A percentile compares a stretch with the other conserved stretches of the same genome.
phyloP scores from a whole-genome alignment of 73 alveolate species.

The Durusdinium trenchii region DNA sequence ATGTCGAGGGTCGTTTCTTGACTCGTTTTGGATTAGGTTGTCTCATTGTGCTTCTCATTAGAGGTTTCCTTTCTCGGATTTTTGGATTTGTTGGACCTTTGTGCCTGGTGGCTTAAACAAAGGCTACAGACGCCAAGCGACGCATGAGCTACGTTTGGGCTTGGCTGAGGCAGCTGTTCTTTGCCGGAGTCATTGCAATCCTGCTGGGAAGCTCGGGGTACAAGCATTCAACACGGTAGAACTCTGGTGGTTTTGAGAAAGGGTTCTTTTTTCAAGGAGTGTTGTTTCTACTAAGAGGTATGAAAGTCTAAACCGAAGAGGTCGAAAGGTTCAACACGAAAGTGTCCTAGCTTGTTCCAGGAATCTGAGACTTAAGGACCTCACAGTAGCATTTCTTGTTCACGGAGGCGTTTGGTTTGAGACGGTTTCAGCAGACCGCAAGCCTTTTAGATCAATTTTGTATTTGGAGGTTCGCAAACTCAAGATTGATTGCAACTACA shows the following conservation, averaged over 20 bases:
- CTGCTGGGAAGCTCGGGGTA: constrained; percentile 97
- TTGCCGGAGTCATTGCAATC: constrained; percentile 99
- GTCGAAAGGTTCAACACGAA: neutral
- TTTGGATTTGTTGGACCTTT: neutral
- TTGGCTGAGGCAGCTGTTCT: constrained; percentile 97
- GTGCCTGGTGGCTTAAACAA: neutral
- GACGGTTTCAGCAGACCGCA: too few species aligned
- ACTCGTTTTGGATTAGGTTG: too few species aligned
- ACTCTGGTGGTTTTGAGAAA: neutral
- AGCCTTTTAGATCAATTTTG: too few species aligned
- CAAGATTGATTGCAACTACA: too few species aligned
- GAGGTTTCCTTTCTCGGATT: neutral
- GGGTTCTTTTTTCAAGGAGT: neutral
- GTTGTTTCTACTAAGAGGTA: neutral
- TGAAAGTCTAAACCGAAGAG: neutral
- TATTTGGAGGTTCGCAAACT: too few species aligned
- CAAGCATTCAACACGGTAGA: neutral
- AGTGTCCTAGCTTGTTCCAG: too few species aligned
- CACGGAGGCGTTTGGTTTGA: too few species aligned
- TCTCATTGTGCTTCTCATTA: neutral
- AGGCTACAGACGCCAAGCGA: neutral
- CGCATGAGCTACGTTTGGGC: neutral
- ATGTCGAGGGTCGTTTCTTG: too few species aligned
- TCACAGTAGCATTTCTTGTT: too few species aligned
- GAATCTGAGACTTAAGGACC: too few species aligned